Conservation (phyloP, 2,329 filamentous ascomycete species). For the Arthrobotrys iridis region DNA sequence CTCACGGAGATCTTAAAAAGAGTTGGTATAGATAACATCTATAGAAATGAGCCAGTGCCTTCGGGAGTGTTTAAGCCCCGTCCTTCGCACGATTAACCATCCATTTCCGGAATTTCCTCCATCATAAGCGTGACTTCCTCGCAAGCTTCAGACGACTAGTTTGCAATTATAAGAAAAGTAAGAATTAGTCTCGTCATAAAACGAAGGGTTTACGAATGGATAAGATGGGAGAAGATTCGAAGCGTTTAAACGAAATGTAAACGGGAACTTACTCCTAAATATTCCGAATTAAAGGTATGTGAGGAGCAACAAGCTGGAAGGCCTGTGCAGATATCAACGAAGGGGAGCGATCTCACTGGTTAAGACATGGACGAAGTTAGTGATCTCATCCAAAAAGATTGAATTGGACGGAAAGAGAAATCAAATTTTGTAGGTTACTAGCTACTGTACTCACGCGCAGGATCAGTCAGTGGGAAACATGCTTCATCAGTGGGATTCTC, state of each 20-base stretch:
- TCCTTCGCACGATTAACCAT: neutral
- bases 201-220: no score
- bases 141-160: neutral
- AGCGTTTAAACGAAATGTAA: no score
- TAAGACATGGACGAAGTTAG: neutral
- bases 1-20: no score
- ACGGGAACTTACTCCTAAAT: no score
- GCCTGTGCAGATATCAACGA: neutral
- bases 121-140: neutral
- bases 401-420: no score
- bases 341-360: neutral
- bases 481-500: neutral
- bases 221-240: no score
- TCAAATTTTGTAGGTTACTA: neutral
- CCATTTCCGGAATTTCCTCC: neutral
- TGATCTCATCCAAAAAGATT: neutral
- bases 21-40: no score
- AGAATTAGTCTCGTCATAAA: no score
- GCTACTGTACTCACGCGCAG: neutral
- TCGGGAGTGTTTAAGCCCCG: no score
- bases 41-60: no score
- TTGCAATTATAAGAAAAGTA: neutral
- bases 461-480: neutral
- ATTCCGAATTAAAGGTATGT: neutral
- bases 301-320: neutral